A percentile compares a stretch with the other conserved stretches of the same genome.
Conservation (phyloP, 345 rosid species). For the Sonneratia alba region DNA sequence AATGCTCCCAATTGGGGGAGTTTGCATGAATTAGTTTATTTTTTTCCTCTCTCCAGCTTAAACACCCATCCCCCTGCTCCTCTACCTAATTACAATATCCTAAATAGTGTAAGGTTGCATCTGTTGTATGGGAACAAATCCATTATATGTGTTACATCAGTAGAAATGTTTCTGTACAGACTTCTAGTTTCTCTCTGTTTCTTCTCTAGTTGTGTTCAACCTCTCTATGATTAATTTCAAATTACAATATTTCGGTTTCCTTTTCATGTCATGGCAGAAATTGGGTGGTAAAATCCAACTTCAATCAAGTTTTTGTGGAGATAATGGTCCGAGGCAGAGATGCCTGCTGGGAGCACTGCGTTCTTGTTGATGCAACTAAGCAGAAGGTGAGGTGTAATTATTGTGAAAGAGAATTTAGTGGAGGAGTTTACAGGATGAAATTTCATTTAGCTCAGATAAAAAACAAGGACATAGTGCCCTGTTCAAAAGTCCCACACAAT, state of each 20-base stretch:
- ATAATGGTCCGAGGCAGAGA: conserved; percentile 58
- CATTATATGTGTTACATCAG: too few species aligned
- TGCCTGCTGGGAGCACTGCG: conserved; percentile 64
- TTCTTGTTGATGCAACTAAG: conserved; percentile 43
- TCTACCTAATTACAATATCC: too few species aligned
- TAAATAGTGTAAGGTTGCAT: too few species aligned
- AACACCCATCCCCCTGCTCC: too few species aligned
- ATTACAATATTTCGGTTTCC: neutral
- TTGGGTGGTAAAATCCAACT: neutral
- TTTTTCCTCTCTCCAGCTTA: too few species aligned
- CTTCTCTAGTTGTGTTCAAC: neutral
- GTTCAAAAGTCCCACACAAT: conserved; percentile 37
- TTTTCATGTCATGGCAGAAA: neutral
- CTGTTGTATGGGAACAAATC: too few species aligned
- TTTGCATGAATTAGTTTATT: too few species aligned
- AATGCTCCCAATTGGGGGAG: too few species aligned
- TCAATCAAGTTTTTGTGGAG: conserved; percentile 8
- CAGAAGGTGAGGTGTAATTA: conserved; percentile 62
- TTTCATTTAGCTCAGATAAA: conserved; percentile 59
- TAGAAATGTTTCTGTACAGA: neutral
- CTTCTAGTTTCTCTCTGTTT: neutral
- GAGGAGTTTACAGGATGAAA: conserved; percentile 64
- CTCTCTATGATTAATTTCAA: neutral
- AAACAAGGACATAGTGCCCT: conserved; percentile 49
- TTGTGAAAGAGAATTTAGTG: conserved; percentile 48